Base-by-base conservation (phyloP, 495 filamentous ascomycete species). In the Aspergillus asperescens region DNA sequence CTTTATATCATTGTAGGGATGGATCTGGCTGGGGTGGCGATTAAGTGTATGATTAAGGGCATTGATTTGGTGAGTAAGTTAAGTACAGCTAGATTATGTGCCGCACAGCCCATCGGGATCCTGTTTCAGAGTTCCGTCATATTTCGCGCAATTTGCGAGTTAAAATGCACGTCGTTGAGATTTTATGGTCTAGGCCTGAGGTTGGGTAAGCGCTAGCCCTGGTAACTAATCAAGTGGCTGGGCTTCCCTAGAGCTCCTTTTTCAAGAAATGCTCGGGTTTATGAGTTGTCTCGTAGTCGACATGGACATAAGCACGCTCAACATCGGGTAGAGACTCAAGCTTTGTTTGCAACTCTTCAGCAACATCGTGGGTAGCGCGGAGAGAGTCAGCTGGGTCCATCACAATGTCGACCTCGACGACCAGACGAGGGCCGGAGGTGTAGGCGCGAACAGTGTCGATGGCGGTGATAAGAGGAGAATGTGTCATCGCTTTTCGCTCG, bases 211-310 rank as follows among this genome's bases (percentile, higher is more conserved):
- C 32, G 13, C 9, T 28, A 9, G 25, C 25, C 25, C 3, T 12
- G 35, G 35, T 4, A 39, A 7, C 18, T 9, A 10, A 1, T 20
- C 19, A n/a, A n/a, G n/a, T n/a, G n/a, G n/a, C n/a, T n/a, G n/a
- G n/a, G n/a, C n/a, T n/a, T n/a, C n/a, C 42, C 13, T 57, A 57
- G 7, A 57, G 38, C 31, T 57, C 55, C 50, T 84, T 84, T 65
- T 84, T 84, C 45, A 83, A 57, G 37, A 78, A 83, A 56, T 84
- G 80, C 68, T 83, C 89, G 8, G 93, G 93, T 72, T 95, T 95
- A 67, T 98, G 93, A n/a, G 85, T 90, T 6, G 90, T 91, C 77
- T 98, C 93, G 58, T 92, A 97, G 63, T 98, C 93, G 13, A 96
- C 90, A 69, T 98, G 93, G 12, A 97, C 93, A 71, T 97, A 98